These are phyloP conservation scores for Verticillium albo-atrum DNA, from an alignment of 2,329 filamentous ascomycete species.

Conservation along the genomic window DNA sequence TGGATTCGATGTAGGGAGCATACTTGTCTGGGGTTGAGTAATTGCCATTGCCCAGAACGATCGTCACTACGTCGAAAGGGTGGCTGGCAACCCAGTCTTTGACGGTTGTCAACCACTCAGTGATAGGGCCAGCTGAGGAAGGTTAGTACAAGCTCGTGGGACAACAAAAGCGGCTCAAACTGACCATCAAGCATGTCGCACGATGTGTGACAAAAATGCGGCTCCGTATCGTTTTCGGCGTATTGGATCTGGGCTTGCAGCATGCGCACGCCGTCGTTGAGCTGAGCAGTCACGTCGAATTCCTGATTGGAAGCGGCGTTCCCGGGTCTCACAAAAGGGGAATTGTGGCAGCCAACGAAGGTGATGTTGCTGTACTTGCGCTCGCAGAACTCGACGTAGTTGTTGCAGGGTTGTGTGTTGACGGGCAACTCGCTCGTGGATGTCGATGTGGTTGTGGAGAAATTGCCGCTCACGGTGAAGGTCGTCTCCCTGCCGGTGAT, in stretches of 20 bases:
- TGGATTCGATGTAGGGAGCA: constrained; percentile 61
- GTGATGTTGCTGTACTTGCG: constrained; percentile 80
- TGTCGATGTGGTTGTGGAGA: constrained; percentile 34
- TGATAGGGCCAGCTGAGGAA: constrained; percentile 61
- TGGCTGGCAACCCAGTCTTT: constrained; percentile 68
- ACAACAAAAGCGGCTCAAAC: background rate
- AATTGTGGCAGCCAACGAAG: constrained; percentile 74
- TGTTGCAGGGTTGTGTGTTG: constrained; percentile 79
- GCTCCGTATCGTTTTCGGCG: constrained; percentile 41
- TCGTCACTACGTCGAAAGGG: constrained; percentile 83
- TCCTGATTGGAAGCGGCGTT: constrained; percentile 75
- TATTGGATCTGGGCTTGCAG: constrained; percentile 61
- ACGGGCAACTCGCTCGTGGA: constrained; percentile 41
- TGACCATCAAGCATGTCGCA: constrained; percentile 69
- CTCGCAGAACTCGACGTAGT: constrained; percentile 69
- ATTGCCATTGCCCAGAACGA: constrained; percentile 81
- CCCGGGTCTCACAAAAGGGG: constrained; percentile 65
- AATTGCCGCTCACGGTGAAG: constrained; percentile 34
- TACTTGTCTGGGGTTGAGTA: constrained; percentile 54
- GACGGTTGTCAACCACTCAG: constrained; percentile 66
- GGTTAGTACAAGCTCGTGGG: constrained; percentile 1
- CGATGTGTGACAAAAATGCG: constrained; percentile 79
- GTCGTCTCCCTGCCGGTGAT: constrained; percentile 43
- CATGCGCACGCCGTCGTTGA: constrained; percentile 71
- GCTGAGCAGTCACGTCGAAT: constrained; percentile 61